These are phyloP conservation scores for Linnemannia schmuckeri DNA, from an alignment of 192 early-diverging fungal species.

Conservation along the genomic window DNA sequence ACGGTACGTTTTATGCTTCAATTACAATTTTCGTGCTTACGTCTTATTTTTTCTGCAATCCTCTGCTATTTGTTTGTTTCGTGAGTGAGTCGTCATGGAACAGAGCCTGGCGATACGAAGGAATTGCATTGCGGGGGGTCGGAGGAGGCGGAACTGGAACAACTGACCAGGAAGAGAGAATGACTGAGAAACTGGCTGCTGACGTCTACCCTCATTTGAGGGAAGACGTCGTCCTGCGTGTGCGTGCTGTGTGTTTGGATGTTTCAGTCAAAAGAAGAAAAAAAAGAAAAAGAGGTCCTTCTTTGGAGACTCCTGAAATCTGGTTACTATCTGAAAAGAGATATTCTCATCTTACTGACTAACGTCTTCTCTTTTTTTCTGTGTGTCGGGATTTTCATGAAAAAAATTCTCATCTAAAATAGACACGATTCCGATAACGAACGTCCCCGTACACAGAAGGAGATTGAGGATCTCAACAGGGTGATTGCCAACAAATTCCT, in stretches of 20 bases:
- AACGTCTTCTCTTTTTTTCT: background rate
- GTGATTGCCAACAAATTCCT: conserved; percentile 60
- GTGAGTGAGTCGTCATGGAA: too few relatives aligned
- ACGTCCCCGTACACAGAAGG: conserved; percentile 69
- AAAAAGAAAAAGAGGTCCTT: background rate
- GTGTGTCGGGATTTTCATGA: background rate
- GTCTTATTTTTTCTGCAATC: too few relatives aligned
- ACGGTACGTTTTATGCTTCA: conserved; percentile 50
- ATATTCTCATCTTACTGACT: background rate
- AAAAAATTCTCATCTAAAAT: conserved; percentile 19
- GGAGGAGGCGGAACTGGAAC: too few relatives aligned
- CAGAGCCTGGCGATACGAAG: too few relatives aligned
- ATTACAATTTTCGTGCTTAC: background rate
- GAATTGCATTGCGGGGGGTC: too few relatives aligned
- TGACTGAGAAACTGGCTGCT: too few relatives aligned
- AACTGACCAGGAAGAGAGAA: too few relatives aligned
- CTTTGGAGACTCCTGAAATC: background rate
- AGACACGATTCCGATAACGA: conserved; percentile 80
- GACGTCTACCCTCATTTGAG: background rate
- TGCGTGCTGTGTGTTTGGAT: background rate
- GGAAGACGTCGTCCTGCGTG: background rate
- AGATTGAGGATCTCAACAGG: conserved; percentile 71
- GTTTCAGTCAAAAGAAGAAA: background rate
- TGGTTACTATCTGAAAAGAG: background rate
- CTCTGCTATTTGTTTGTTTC: too few relatives aligned